A percentile compares a stretch with the other conserved stretches of the same genome.
phyloP scores from a whole-genome alignment of 257 asterid genomes.

The Dorcoceras hygrometricum region DNA sequence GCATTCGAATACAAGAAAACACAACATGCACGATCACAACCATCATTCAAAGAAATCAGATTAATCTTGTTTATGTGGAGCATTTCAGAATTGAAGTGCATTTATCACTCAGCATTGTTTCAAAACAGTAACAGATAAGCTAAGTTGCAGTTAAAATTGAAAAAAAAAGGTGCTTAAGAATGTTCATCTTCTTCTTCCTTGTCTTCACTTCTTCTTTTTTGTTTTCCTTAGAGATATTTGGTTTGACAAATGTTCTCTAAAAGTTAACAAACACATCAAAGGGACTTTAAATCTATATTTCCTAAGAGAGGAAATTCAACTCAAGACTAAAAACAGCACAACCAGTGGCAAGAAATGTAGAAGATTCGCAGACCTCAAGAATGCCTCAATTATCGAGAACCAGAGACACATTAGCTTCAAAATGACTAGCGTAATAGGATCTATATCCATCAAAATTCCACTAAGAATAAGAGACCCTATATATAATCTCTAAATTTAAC shows the following conservation, averaged over 20 bases:
- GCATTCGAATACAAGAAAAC: constrained; percentile 8
- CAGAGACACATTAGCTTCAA: constrained; percentile 4
- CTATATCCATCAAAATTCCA: constrained; percentile 1
- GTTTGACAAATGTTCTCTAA: neutral
- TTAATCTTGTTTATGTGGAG: neutral
- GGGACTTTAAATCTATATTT: neutral
- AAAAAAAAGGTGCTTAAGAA: neutral
- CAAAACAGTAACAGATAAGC: neutral
- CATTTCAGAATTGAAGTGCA: constrained; percentile 12
- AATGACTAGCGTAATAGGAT: constrained; percentile 3
- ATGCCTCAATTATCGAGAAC: constrained; percentile 3
- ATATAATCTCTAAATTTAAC: neutral
- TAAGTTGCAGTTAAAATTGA: neutral
- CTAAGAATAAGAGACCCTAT: neutral
- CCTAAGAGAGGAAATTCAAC: neutral
- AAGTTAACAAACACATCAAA: neutral
- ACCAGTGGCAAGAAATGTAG: constrained; percentile 5
- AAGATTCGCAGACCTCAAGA: constrained; percentile 16
- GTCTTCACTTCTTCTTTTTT: neutral
- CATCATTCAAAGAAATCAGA: constrained; percentile 3
- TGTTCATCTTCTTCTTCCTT: neutral
- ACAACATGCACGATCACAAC: constrained; percentile 7
- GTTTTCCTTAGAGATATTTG: neutral
- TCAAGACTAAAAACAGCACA: constrained; percentile 4
- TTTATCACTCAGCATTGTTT: constrained; percentile 1